A percentile compares a stretch with the other conserved stretches of the same genome.
Conservation (phyloP, 1,139 yeast genomes). For the Zygoascus sp. region DNA sequence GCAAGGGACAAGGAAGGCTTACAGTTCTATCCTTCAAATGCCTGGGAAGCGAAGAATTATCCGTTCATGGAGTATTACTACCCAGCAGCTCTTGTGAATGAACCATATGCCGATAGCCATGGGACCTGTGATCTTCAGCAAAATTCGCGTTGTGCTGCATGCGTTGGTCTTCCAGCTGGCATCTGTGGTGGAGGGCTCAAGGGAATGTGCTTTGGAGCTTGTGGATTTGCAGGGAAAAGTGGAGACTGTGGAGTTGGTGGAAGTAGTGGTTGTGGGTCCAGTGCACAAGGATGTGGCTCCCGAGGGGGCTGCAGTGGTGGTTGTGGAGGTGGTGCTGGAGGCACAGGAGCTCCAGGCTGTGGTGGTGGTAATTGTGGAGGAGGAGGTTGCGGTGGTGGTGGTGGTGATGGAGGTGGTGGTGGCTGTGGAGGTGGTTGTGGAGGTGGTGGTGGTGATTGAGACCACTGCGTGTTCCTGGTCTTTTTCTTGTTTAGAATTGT, state of each 20-base stretch:
- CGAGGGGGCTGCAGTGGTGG: slow-evolving; percentile 14
- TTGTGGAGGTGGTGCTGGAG: slow-evolving; percentile 16
- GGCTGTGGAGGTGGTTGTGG: not conserved
- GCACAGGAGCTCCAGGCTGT: slow-evolving; percentile 13
- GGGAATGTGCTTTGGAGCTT: slow-evolving; percentile 11
- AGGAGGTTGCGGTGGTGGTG: not conserved
- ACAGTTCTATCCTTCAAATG: slow-evolving; percentile 12
- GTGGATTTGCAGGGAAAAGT: slow-evolving; percentile 12
- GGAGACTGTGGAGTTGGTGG: slow-evolving; percentile 16
- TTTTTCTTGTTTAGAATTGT: not conserved
- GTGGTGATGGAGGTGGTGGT: not conserved
- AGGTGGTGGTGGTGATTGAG: not conserved
- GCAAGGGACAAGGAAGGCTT: slow-evolving; percentile 8
- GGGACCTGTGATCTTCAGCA: slow-evolving; percentile 10
- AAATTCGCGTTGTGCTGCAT: slow-evolving; percentile 7
- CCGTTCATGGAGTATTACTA: slow-evolving; percentile 11
- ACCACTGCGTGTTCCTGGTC: not conserved
- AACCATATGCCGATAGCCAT: slow-evolving; percentile 10
- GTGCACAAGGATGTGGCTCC: slow-evolving; percentile 11
- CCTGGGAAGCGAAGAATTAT: slow-evolving; percentile 3
- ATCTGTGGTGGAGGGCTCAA: slow-evolving; percentile 12
- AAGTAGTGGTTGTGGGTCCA: slow-evolving; percentile 9
- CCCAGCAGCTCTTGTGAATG: slow-evolving; percentile 9
- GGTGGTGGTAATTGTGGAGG: slow-evolving; percentile 7
- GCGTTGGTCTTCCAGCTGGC: slow-evolving; percentile 10